Base-by-base conservation (phyloP, 768 basidiomycete species). In the Thelephora ganbajun region DNA sequence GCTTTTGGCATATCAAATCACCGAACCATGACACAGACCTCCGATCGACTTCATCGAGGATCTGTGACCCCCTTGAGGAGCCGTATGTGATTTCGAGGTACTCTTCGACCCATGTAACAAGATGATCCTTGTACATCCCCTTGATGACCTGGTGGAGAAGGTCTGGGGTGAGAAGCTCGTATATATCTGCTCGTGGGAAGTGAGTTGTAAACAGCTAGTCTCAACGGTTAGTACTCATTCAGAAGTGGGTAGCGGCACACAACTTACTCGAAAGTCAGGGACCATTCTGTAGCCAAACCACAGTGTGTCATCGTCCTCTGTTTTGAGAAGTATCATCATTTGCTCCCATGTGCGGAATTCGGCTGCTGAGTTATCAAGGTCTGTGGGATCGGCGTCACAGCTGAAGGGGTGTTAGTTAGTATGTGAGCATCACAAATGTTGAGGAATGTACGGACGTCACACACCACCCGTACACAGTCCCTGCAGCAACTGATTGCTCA, bases 21-120 rank as follows among this genome's bases (percentile, higher is more conserved):
- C n/a, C n/a, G n/a, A n/a, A n/a, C n/a, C n/a, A n/a, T n/a, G n/a
- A n/a, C n/a, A n/a, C n/a, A n/a, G n/a, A 67, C 68, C 60, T 50
- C 5, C 54, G 50, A 46, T 68, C 64, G 50, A 66, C 66, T 36
- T 66, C 63, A 49, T 59, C 62, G n/a, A 68, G 39, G 5, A 69
- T 65, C 33, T 45, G 35, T 55, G 44, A 0, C 6, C 5, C 16
- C 23, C 13, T 16, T 47, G 45, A 18, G 53, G 46, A 0, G 42
- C 53, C 48, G 52, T 66, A 48, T 2, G 34, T 33, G 0, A 46
- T 2, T 1, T 43, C 9, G 1, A 72, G 46, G 46, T 67, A 69
- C 5, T 61, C 50, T 1, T 48, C 43, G 0, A 54, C 45, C 57
- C 57, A 59, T 5, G 44, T 46, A 5, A 57, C 54, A 5, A 59